A percentile compares a stretch with the other conserved stretches of the same genome.
phyloP scores from a whole-genome alignment of 1,139 yeast species.

The Saccharomyces hybrid region DNA sequence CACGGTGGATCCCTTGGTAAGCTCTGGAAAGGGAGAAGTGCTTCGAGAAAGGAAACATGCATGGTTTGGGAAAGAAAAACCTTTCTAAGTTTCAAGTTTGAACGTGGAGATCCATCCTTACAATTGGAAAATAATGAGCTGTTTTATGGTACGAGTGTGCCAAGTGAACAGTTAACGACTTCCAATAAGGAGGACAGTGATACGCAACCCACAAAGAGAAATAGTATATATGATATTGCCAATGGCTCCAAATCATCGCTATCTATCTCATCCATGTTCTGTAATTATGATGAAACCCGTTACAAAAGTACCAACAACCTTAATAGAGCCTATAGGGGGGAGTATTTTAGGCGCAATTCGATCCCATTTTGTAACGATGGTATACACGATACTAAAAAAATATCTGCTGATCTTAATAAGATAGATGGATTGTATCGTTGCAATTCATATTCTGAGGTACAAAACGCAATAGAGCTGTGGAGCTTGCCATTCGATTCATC shows the following conservation, averaged over 20 bases:
- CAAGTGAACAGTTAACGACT: not conserved
- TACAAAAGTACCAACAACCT: constrained; percentile 12
- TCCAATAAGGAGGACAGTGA: not conserved
- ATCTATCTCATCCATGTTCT: constrained; percentile 25
- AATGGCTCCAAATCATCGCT: constrained; percentile 15
- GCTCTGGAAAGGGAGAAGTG: constrained; percentile 44
- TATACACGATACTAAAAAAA: constrained; percentile 3
- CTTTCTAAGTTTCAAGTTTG: constrained; percentile 22
- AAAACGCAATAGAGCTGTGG: constrained; percentile 35
- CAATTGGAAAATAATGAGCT: constrained; percentile 22
- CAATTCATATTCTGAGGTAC: constrained; percentile 41
- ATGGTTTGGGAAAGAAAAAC: constrained; percentile 18
- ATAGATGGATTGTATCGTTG: constrained; percentile 17
- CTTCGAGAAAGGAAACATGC: constrained; percentile 19
- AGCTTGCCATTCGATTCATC: constrained; percentile 30
- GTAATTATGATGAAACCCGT: constrained; percentile 23
- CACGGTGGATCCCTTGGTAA: constrained; percentile 42
- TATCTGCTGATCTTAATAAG: not conserved
- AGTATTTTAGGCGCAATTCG: constrained; percentile 22
- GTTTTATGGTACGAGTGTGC: constrained; percentile 9
- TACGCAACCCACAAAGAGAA: not conserved
- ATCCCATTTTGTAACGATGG: constrained; percentile 15
- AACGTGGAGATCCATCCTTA: constrained; percentile 29
- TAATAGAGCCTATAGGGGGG: constrained; percentile 18
- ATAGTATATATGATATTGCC: not conserved